Evolutionary conservation across 2,329 filamentous ascomycete species (phyloP).

Genomic region (Colletotrichum sp.): DNA sequence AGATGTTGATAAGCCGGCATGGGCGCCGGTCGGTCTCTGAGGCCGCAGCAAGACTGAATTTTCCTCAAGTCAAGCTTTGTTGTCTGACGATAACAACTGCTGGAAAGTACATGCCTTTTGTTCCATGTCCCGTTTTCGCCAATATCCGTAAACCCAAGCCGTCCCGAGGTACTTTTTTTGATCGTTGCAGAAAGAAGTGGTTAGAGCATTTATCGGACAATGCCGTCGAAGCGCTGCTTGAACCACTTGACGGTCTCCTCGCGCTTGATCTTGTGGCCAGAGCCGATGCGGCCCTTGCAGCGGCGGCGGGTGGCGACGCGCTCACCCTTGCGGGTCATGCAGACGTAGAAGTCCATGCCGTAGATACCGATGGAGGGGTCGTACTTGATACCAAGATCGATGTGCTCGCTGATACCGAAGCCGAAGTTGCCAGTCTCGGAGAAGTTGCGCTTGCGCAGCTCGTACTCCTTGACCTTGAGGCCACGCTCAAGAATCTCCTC

Average conservation of each 20-base stretch:
- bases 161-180: slow-evolving; percentile 16
- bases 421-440: slow-evolving; percentile 99
- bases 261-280: slow-evolving; percentile 91
- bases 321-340: slow-evolving; percentile 99
- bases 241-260: slow-evolving; percentile 98
- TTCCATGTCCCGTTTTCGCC: slow-evolving; percentile 38
- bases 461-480: slow-evolving; percentile 99
- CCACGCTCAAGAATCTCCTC: slow-evolving; percentile 99
- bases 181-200: not conserved
- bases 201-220: slow-evolving; percentile 82
- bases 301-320: slow-evolving; percentile 95
- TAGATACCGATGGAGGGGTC: slow-evolving; percentile 98
- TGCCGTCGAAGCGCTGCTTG: slow-evolving; percentile 90
- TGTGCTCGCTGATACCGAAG: slow-evolving; percentile 99
- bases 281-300: slow-evolving; percentile 83
- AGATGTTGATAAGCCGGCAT: slow-evolving; percentile 62
- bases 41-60: slow-evolving; percentile 69
- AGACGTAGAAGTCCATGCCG: slow-evolving; percentile 99
- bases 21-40: slow-evolving; percentile 74
- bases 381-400: slow-evolving; percentile 99
- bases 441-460: slow-evolving; percentile 99
- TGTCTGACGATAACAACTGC: slow-evolving; percentile 47
- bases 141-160: slow-evolving; percentile 28
- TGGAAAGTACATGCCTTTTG: slow-evolving; percentile 46
- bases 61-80: slow-evolving; percentile 55